Evolutionary conservation across 352 stramenopile genomes (phyloP).

Genomic region (Globisporangium mamillatum): DNA sequence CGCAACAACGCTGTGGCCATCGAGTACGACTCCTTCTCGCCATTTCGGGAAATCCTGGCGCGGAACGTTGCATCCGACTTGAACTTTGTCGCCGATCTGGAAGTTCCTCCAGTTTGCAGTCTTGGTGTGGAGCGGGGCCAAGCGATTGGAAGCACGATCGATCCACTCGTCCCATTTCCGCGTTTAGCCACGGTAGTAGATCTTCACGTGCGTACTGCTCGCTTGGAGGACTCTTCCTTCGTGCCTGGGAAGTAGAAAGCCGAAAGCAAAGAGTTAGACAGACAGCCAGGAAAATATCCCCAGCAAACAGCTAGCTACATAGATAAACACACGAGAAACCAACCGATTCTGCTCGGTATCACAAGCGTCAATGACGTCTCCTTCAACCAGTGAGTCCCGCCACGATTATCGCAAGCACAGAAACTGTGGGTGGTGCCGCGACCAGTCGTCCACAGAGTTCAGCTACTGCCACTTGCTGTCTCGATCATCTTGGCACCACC

Average conservation of each 20-base stretch:
- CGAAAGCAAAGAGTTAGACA: too few relatives aligned
- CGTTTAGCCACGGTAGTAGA: constrained; percentile 97
- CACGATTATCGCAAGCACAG: background rate
- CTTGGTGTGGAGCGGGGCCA: constrained; percentile 91
- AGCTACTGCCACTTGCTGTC: background rate
- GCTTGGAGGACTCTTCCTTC: constrained; percentile 63
- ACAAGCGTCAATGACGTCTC: background rate
- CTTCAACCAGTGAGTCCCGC: background rate
- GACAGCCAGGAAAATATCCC: too few relatives aligned
- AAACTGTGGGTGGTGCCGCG: background rate
- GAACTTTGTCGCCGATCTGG: constrained; percentile 41
- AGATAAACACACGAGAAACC: too few relatives aligned
- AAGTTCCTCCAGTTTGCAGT: constrained; percentile 73
- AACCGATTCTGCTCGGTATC: background rate
- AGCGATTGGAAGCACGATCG: constrained; percentile 73
- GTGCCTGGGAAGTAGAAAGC: constrained; percentile 25
- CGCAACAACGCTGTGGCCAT: constrained; percentile 20
- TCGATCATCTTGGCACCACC: background rate
- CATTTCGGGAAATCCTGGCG: constrained; percentile 52
- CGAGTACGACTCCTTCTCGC: constrained; percentile 37
- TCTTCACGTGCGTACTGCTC: constrained; percentile 51
- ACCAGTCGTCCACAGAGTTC: background rate
- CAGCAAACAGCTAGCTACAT: too few relatives aligned
- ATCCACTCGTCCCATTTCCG: constrained; percentile 97
- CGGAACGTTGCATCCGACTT: constrained; percentile 37